Evolutionary conservation across 2,329 filamentous ascomycete genomes (phyloP).

Genomic region (Penicillium sp.): DNA sequence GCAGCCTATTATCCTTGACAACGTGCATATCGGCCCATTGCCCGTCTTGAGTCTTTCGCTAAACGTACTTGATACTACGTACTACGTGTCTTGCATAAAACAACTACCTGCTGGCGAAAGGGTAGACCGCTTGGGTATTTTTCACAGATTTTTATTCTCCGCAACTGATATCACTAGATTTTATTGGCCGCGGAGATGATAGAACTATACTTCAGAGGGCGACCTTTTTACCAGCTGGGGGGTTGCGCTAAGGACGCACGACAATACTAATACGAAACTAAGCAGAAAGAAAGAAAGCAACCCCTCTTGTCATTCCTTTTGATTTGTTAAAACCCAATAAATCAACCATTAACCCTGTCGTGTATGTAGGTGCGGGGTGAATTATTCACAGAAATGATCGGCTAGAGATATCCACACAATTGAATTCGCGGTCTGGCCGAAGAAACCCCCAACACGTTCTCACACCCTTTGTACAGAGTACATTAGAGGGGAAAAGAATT

Average conservation of each 20-base stretch:
- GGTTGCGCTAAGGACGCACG: background rate
- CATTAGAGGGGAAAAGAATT: background rate
- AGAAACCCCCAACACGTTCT: background rate
- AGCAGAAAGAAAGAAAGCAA: background rate
- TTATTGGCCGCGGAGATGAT: background rate
- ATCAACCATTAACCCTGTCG: background rate
- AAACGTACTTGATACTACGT: background rate
- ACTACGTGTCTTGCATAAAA: conserved; percentile 2
- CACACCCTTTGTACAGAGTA: background rate
- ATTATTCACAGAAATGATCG: conserved; percentile 4
- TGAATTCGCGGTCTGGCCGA: background rate
- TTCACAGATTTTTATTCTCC: background rate
- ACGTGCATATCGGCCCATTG: background rate
- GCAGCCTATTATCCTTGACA: background rate
- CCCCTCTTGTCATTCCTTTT: background rate
- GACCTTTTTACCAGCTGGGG: background rate
- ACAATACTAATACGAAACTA: background rate
- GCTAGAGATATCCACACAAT: conserved; percentile 2
- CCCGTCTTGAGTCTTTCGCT: background rate
- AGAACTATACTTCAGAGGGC: background rate
- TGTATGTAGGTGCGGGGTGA: conserved; percentile 3
- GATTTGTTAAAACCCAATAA: background rate
- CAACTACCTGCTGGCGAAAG: background rate
- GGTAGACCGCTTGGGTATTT: background rate
- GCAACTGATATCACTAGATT: background rate